A percentile compares a stretch with the other conserved stretches of the same genome.
Conservation (phyloP, 2,329 filamentous ascomycete species). For the Penicillium sp. region DNA sequence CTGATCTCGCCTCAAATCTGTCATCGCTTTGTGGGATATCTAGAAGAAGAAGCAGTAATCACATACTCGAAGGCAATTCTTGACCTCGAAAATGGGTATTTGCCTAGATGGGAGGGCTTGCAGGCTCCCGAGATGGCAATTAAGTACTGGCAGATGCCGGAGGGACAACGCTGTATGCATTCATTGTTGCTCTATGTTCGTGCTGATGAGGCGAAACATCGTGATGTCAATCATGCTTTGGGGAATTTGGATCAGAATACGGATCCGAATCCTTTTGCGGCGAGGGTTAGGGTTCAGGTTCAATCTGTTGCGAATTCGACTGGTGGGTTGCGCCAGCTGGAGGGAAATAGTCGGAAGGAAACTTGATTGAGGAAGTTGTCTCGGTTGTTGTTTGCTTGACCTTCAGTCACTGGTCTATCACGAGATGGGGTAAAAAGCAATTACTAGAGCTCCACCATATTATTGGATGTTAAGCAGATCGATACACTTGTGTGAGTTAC, state of each 20-base stretch:
- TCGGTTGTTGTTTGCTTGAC: not conserved
- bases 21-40: constrained; percentile 92
- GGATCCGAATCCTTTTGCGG: constrained; percentile 75
- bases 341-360: not conserved
- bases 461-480: too few relatives aligned
- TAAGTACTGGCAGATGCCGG: constrained; percentile 87
- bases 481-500: not conserved
- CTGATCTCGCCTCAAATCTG: constrained; percentile 80
- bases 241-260: constrained; percentile 77
- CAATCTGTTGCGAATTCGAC: not conserved
- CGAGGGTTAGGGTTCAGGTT: constrained; percentile 2
- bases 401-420: not conserved
- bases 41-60: constrained; percentile 91
- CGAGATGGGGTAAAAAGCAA: not conserved
- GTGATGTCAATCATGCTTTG: constrained; percentile 90
- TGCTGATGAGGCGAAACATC: constrained; percentile 77
- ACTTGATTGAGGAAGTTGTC: not conserved
- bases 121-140: constrained; percentile 80
- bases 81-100: constrained; percentile 75
- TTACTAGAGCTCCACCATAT: not conserved
- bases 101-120: constrained; percentile 78
- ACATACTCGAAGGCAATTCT: constrained; percentile 84
- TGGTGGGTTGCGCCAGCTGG: not conserved
- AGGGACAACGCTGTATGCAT: constrained; percentile 75
- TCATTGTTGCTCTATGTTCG: constrained; percentile 83